phyloP scores from a whole-genome alignment of 2,329 filamentous ascomycete species.

The Xylaria sp. region DNA sequence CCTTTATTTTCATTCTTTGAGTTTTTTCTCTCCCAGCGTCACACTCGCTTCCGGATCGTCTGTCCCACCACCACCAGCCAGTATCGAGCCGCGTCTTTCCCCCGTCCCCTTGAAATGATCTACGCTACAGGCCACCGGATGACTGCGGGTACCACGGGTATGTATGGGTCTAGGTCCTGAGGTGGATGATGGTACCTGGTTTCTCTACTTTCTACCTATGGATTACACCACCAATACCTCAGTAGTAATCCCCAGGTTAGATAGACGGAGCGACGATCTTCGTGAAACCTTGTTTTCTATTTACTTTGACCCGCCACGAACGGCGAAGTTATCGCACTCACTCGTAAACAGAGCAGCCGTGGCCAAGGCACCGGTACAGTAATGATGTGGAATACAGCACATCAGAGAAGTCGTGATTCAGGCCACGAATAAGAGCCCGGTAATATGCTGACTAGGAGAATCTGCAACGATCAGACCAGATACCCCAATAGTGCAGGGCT shows the following conservation, averaged over 20 bases:
- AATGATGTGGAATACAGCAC: not conserved
- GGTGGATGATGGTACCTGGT: slow-evolving; percentile 19
- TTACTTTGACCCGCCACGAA: not conserved
- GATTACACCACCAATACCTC: not conserved
- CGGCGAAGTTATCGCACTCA: not conserved
- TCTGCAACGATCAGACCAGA: slow-evolving; percentile 6
- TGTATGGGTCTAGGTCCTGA: slow-evolving; percentile 23
- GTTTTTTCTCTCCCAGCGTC: slow-evolving; percentile 17
- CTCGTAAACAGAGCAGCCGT: not conserved
- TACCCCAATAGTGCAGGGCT: not conserved
- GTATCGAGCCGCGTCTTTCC: slow-evolving; percentile 16
- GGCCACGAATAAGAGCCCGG: not conserved
- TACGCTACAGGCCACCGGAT: slow-evolving; percentile 20
- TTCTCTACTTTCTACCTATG: not conserved
- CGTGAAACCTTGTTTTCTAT: not conserved
- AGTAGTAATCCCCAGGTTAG: not conserved
- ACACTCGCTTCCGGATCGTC: slow-evolving; percentile 31
- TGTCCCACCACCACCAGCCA: slow-evolving; percentile 23
- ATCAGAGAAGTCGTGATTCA: not conserved
- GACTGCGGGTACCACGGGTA: slow-evolving; percentile 21
- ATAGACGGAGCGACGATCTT: slow-evolving; percentile 7
- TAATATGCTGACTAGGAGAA: not conserved
- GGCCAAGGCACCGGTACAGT: not conserved
- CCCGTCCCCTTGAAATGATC: slow-evolving; percentile 21
- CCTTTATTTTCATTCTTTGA: too few relatives aligned